Evolutionary conservation across 2,329 filamentous ascomycete genomes (phyloP), one percentile per base, ranked within the genome.

Genomic region (Epichloe gansuensis): DNA sequence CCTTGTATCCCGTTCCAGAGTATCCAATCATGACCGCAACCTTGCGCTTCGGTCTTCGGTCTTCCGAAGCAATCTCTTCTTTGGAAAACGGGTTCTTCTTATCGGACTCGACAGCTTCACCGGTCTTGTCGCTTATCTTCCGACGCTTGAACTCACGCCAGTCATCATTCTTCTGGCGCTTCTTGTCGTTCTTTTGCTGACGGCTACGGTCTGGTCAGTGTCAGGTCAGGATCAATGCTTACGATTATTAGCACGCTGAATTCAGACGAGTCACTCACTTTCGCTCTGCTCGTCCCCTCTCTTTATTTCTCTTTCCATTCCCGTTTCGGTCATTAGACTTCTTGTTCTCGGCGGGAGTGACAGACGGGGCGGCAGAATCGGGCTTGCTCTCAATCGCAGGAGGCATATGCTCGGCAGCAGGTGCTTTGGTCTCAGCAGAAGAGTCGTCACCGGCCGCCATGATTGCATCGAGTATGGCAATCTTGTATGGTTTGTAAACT

Each of bases 1-100:
- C 93, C 71, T 89, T 90, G 74, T 98, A 98, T 15, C 93, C 93
- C 9, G 89, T 95, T 48, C 93, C 93, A 5, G 90, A 89, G 68
- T 98, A 98, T 15, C 93, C 93, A 60, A 98, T 84, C 74, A 97
- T 74, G 35, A 98, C 89, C 41, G 91, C 93, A 48, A 96, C 91
- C 73, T 98, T 98, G 68, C 87, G 84, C 77, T 98, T 98, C 25
- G 93, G 93, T 52, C 82, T 82, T 57, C 91, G 83, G 65, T 85
- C 84, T 67, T 98, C 93, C 46, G 82, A 82, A 12, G 85, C 87
- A 59, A 96, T 91, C 69, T 96, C 90, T 57, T 93, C 89, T 60
- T 87, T 78, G 51, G 71, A 70, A 60, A 81, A 81, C 40, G 74
- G 71, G 53, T 80, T 79, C 48, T 59, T 63, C 55, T 59, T 61